Conservation (phyloP, 257 asterid genomes). For the Galeopsis tetrahit region DNA sequence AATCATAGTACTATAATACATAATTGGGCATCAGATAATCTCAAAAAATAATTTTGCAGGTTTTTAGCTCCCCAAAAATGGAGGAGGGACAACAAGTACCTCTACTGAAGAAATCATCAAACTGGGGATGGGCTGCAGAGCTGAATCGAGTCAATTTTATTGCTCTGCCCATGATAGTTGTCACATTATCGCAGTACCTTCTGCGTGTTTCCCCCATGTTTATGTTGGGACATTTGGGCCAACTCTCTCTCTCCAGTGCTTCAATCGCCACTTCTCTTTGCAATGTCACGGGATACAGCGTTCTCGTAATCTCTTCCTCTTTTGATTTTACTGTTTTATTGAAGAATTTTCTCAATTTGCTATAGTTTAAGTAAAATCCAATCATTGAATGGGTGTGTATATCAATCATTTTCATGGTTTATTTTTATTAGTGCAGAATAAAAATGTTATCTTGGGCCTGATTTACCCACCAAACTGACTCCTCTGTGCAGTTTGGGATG, state of each 20-base stretch:
- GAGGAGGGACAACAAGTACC: conserved; percentile 34
- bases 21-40: no score
- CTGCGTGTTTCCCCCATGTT: conserved; percentile 55
- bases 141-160: conserved; percentile 53
- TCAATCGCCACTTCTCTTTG: conserved; percentile 61
- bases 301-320: conserved; percentile 44
- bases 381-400: background rate
- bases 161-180: conserved; percentile 76
- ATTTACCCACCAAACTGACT: background rate
- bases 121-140: conserved; percentile 42
- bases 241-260: conserved; percentile 65
- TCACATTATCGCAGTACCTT: conserved; percentile 60
- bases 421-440: background rate
- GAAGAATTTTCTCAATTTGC: background rate
- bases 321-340: background rate
- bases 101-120: conserved; percentile 23
- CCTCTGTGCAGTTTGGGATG: conserved; percentile 45
- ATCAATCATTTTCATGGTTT: background rate
- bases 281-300: conserved; percentile 69
- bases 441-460: no score
- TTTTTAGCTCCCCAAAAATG: conserved; percentile 21
- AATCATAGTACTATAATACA: no score
- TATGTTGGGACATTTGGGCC: conserved; percentile 69
- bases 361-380: background rate
- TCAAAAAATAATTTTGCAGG: no score